Base-by-base conservation (phyloP, 805 yeast genomes). In the Cyberlindnera veronae region DNA sequence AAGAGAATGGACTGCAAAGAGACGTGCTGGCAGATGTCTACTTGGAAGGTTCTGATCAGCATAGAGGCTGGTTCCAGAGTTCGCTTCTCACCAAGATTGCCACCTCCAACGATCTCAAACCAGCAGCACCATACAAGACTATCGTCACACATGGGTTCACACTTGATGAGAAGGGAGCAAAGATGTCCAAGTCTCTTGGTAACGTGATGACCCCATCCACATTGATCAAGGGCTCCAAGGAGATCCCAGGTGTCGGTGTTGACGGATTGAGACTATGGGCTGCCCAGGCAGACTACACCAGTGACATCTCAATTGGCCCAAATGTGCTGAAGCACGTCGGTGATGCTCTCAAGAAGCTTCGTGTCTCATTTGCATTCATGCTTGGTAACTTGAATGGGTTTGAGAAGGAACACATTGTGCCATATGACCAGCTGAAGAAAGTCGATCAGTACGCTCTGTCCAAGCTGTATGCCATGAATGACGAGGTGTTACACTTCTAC, bases 61-160 rank as follows among this genome's bases (percentile, higher is more conserved):
- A 93, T 58, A 76, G 99, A 45, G 99, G 99, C 1, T 93, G 99
- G 99, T 93, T 93, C 60, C 99, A 93, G 66, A 86, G 96, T 23
- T 88, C 96, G 1, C 64, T 93, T 20, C 66, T 93, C 42, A 89
- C 95, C 18, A 84, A 79, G 54, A 74, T 88, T 17, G 84, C 84
- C 4, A 62, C 50, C 7, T 49, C 62, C 6, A 45, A 44, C 19
- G 53, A 48, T 1, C 17, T 24, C 1, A 29, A 34, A 2, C 53
- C 63, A 13, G 41, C 31, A 0, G 78, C 85, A 0, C 98, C 99
- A 0, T 93, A 76, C 62, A 74, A 73, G 44, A 70, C 73, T 18
- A 75, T 93, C 27, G 73, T 93, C 20, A 93, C 99, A 0, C 99
- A 93, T 61, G 99, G 99, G 0, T 93, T 93, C 57, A 83, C 86